These are phyloP conservation scores for Fusarium penzigii DNA, from an alignment of 2,329 filamentous ascomycete species.

Conservation along the genomic window DNA sequence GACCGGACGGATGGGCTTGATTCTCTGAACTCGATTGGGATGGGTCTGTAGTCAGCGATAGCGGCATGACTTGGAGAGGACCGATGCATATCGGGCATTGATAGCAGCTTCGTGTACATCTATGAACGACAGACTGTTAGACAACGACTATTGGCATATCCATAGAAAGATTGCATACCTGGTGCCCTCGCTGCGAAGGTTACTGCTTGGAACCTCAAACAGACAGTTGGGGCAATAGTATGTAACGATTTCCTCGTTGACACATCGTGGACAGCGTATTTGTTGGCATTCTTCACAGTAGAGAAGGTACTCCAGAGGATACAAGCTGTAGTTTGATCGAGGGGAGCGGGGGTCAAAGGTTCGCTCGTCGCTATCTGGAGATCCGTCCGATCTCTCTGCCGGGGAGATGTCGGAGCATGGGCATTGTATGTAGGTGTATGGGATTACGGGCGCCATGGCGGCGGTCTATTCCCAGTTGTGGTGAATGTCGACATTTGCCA, in stretches of 20 bases:
- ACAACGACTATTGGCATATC: constrained; percentile 2
- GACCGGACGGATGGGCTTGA: constrained; percentile 39
- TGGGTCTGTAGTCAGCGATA: constrained; percentile 58
- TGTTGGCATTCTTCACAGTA: constrained; percentile 98
- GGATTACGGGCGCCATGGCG: constrained; percentile 53
- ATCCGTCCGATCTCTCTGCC: constrained; percentile 33
- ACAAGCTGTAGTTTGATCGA: constrained; percentile 87
- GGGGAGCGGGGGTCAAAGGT: constrained; percentile 85
- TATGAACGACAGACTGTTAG: constrained; percentile 37
- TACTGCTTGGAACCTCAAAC: constrained; percentile 93
- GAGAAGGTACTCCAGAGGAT: constrained; percentile 87
- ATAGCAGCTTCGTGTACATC: constrained; percentile 93
- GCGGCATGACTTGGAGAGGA: constrained; percentile 71
- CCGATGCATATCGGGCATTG: constrained; percentile 89
- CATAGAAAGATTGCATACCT: constrained; percentile 56
- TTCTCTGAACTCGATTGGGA: constrained; percentile 46
- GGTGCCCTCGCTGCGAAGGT: constrained; percentile 89
- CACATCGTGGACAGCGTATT: constrained; percentile 90
- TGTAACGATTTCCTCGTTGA: constrained; percentile 88
- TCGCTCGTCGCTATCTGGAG: constrained; percentile 68
- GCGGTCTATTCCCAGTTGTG: constrained; percentile 13
- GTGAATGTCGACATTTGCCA: constrained; percentile 14
- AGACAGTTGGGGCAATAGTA: constrained; percentile 95
- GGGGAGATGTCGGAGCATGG: constrained; percentile 57
- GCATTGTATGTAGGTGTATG: constrained; percentile 68